Conservation (phyloP, 2,329 filamentous ascomycete species). For the Chaetomium sp. region DNA sequence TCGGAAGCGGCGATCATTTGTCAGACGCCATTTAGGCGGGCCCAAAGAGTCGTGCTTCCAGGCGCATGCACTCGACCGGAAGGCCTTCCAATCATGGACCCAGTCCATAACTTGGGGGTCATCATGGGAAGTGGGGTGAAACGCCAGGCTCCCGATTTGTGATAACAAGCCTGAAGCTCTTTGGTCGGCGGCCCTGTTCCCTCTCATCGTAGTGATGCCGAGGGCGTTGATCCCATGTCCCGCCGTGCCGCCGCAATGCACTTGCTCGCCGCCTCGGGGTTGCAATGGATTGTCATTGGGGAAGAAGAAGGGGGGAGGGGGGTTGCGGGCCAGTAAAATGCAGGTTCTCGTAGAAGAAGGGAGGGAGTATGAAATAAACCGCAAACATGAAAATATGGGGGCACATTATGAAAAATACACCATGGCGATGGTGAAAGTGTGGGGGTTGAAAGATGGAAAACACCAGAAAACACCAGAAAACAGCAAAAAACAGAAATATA, state of each 20-base stretch:
- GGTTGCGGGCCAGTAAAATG: not conserved
- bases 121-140: slow-evolving; percentile 15
- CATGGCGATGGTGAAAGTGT: not conserved
- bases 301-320: too few species aligned
- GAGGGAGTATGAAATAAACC: not conserved
- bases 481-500: slow-evolving; percentile 4
- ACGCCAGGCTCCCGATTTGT: slow-evolving; percentile 14
- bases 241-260: slow-evolving; percentile 10
- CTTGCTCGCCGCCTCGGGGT: slow-evolving; percentile 12
- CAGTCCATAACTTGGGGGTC: slow-evolving; percentile 18
- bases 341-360: not conserved
- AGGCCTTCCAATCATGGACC: slow-evolving; percentile 28
- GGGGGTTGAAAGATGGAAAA: not conserved
- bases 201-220: slow-evolving; percentile 1
- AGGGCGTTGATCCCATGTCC: slow-evolving; percentile 9
- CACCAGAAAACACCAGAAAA: slow-evolving; percentile 5
- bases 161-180: slow-evolving; percentile 20
- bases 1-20: slow-evolving; percentile 34
- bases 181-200: slow-evolving; percentile 13
- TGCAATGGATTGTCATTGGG: not conserved
- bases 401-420: too few species aligned
- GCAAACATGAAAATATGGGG: not conserved
- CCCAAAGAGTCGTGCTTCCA: slow-evolving; percentile 13
- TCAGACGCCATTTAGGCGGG: slow-evolving; percentile 31
- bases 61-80: slow-evolving; percentile 20